Base-by-base conservation (phyloP, 345 rosid genomes). In the Citrus australasica region DNA sequence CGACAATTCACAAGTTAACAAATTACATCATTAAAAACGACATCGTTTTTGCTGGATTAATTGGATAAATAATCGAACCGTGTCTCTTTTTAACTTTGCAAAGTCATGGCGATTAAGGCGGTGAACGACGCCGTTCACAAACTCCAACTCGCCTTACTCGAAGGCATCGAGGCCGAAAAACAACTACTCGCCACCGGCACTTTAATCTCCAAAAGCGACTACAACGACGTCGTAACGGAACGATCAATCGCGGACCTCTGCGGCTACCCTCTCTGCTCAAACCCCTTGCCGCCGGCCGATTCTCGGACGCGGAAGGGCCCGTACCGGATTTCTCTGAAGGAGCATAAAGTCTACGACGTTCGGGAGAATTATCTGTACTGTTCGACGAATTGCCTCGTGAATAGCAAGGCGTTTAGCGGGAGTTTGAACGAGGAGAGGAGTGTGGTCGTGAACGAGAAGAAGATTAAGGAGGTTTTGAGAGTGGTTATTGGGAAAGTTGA, bases 171-270 rank as follows among this genome's bases (percentile, higher is more conserved):
- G 24, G 78, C 80, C 33, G 90, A 90, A 78, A 88, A 83, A 10
- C 94, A 88, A 78, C 85, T 95, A 38, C 80, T 89, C 56, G 90
- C 93, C 40, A 89, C 93, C 32, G 90, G 92, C 2, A 84, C 87
- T 0, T 56, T 93, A 67, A 84, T 95, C 64, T 92, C 97, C 2
- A 77, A 89, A 8, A 76, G 72, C 58, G 98, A 93, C 80, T 93
- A 93, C 82, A 84, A 87, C 51, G 97, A 93, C 71, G 91, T 93
- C 4, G 95, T 90, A 63, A 79, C 80, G 14, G 99, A 95, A 81
- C 86, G 99, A 38, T 80, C 93, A 2, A 86, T 92, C 66, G 78
- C 84, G 30, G 73, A 84, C 78, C 74, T 85, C 33, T 95, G 97
- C 76, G 97, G 99, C 62, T 95, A 90, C 77, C 98, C 94, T 8